Conservation (phyloP, 257 asterid genomes). For the Datura wrightii region DNA sequence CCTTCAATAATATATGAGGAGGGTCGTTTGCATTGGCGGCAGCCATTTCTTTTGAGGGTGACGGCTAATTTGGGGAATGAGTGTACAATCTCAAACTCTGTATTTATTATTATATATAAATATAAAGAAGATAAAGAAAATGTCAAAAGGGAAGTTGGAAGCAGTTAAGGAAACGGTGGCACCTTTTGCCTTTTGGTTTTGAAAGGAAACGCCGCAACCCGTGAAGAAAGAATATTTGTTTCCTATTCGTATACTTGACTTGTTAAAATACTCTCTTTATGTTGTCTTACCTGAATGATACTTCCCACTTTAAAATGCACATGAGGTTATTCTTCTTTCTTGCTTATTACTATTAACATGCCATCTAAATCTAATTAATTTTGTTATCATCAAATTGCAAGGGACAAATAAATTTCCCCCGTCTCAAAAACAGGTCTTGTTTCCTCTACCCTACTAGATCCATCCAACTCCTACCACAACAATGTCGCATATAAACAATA, state of each 20-base stretch:
- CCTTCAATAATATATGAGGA: background rate
- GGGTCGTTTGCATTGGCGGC: background rate
- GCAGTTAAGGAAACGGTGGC: slow-evolving; percentile 22
- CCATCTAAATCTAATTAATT: background rate
- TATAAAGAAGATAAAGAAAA: no score
- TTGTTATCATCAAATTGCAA: background rate
- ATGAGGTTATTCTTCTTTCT: no score
- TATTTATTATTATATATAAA: no score
- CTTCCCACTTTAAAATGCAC: no score
- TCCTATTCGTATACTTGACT: no score
- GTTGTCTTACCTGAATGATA: no score
- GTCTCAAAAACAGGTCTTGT: background rate
- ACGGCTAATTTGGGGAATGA: no score
- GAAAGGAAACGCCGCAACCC: background rate
- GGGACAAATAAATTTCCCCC: background rate
- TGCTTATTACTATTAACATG: no score
- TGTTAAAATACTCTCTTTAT: background rate
- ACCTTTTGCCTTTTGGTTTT: background rate
- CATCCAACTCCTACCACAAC: background rate
- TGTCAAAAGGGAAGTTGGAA: background rate
- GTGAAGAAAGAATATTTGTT: no score
- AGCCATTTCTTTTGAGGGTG: background rate
- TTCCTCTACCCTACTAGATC: background rate
- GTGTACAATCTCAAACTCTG: background rate
- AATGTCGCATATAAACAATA: background rate